Percentiles rank a stretch among this genome's conserved stretches.
Evolutionary conservation across 257 asterid genomes (phyloP).

Genomic region (Salvia hispanica): DNA sequence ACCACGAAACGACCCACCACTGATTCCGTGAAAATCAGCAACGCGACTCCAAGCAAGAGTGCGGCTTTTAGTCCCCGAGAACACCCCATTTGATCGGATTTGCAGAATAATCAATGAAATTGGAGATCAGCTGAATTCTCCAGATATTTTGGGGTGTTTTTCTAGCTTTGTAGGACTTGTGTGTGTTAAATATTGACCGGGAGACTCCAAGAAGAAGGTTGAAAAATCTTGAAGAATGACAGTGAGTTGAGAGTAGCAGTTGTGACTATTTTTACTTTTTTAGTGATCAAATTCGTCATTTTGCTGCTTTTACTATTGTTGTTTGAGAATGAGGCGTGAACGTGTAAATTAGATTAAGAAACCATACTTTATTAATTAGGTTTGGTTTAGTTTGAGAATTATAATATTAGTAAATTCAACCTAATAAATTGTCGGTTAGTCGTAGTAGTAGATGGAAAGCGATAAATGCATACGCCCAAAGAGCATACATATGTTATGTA

Average conservation of each 20-base stretch:
- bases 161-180: conserved; percentile 16
- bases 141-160: not conserved
- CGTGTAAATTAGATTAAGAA: not conserved
- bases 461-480: too few species aligned
- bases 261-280: not conserved
- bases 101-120: conserved; percentile 22
- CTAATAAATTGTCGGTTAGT: not conserved
- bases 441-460: too few species aligned
- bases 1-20: conserved; percentile 79
- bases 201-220: conserved; percentile 18
- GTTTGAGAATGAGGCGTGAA: conserved; percentile 12
- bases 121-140: conserved; percentile 6
- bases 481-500: too few species aligned
- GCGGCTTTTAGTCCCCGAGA: conserved; percentile 39
- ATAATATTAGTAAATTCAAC: too few species aligned
- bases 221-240: conserved; percentile 14
- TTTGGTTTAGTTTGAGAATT: too few species aligned
- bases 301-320: conserved; percentile 2
- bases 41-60: conserved; percentile 48
- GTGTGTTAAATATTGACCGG: conserved; percentile 5
- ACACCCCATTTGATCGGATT: conserved; percentile 53
- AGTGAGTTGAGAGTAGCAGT: conserved; percentile 16
- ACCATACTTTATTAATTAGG: too few species aligned
- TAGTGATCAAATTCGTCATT: conserved; percentile 16
- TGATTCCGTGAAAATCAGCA: conserved; percentile 45